Evolutionary conservation across 371 early-diverging fungal species (phyloP).

Genomic region (Rhizopus delemar): DNA sequence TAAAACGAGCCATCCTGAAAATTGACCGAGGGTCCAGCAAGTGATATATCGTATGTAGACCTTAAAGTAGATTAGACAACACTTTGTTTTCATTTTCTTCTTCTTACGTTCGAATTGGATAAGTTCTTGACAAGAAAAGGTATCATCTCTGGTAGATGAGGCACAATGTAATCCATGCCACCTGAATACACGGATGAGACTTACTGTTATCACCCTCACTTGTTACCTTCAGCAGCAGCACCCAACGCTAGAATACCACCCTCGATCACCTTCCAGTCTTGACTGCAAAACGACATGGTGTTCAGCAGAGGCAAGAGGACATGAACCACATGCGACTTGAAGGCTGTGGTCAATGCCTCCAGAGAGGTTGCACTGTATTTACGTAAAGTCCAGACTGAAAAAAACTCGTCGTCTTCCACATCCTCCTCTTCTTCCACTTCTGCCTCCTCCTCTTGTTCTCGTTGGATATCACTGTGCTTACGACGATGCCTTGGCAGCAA

Average conservation of each 20-base stretch:
- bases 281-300: conserved; percentile 63
- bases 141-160: conserved; percentile 83
- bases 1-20: conserved; percentile 82
- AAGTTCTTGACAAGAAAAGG: conserved; percentile 78
- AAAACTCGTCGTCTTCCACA: conserved; percentile 88
- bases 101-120: conserved; percentile 69
- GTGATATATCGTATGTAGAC: conserved; percentile 86
- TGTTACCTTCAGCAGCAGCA: conserved; percentile 87
- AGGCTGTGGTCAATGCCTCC: conserved; percentile 83
- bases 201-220: not conserved
- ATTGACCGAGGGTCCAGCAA: conserved; percentile 93
- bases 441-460: conserved; percentile 33
- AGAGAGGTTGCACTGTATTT: conserved; percentile 94
- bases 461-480: conserved; percentile 28
- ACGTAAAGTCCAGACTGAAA: conserved; percentile 92
- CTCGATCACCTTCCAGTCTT: conserved; percentile 88
- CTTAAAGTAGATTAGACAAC: too few species aligned
- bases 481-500: conserved; percentile 78
- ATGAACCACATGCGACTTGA: conserved; percentile 71
- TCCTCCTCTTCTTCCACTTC: conserved; percentile 69
- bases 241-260: conserved; percentile 93
- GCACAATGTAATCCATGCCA: conserved; percentile 78
- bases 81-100: too few species aligned
- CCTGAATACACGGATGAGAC: conserved; percentile 24
- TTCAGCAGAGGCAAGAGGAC: conserved; percentile 81